These are phyloP conservation scores for Haberlea rhodopensis DNA, from an alignment of 257 asterid genomes.

Conservation along the genomic window DNA sequence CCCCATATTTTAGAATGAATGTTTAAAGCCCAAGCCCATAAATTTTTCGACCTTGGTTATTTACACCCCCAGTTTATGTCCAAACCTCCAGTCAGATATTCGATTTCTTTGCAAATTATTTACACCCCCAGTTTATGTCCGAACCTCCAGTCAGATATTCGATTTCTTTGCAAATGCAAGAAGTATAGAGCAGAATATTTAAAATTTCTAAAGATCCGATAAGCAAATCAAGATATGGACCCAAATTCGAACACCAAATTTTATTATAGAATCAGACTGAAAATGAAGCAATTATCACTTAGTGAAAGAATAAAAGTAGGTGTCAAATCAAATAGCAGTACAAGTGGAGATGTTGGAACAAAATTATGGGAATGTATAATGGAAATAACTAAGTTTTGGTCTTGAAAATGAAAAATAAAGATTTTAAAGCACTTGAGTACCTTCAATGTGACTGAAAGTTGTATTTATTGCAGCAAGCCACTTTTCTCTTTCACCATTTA, in stretches of 20 bases:
- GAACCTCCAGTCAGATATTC: not conserved
- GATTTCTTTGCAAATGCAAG: not conserved
- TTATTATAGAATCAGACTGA: not conserved
- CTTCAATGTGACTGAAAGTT: constrained; percentile 91
- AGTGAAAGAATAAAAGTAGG: not conserved
- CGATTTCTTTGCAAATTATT: too few species aligned
- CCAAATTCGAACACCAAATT: not conserved
- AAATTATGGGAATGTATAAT: constrained; percentile 1
- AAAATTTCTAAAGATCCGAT: not conserved
- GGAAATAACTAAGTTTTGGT: constrained; percentile 4
- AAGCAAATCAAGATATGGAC: not conserved
- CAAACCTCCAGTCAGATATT: not conserved
- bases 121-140: not conserved
- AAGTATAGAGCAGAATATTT: not conserved
- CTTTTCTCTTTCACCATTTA: constrained; percentile 90
- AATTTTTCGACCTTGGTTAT: not conserved
- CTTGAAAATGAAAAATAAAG: constrained; percentile 11
- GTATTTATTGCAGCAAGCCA: constrained; percentile 99
- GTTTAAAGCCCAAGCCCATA: not conserved
- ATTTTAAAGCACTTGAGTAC: constrained; percentile 33
- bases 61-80: not conserved
- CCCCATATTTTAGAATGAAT: not conserved
- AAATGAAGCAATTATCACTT: not conserved
- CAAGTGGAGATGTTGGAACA: not conserved
- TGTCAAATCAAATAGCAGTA: not conserved